A percentile compares a stretch with the other conserved stretches of the same genome.
Evolutionary conservation across 129 eudicot species (phyloP).

Genomic region (Flaveria ramosissima): DNA sequence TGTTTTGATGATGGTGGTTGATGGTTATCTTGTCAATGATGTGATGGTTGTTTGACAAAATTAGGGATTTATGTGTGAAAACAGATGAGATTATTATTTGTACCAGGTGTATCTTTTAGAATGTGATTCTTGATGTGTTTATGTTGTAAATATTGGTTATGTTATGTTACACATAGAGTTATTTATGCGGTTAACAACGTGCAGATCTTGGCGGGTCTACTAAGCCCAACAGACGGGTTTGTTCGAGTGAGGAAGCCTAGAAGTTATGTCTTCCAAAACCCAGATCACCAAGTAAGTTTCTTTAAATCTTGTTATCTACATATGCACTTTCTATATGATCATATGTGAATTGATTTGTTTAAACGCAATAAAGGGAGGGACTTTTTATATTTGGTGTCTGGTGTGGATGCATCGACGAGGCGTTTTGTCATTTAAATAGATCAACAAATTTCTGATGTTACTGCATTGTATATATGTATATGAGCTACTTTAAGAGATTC

Average conservation of each 20-base stretch:
- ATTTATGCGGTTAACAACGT: constrained; percentile 3
- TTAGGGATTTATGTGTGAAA: neutral
- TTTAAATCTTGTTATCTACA: neutral
- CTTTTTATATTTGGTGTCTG: neutral
- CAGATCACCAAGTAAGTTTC: constrained; percentile 81
- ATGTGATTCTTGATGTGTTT: neutral
- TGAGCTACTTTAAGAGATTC: neutral
- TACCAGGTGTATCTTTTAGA: neutral
- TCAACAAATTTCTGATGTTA: neutral
- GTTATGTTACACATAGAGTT: neutral
- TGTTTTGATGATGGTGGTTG: neutral
- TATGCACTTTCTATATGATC: neutral
- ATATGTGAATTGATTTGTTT: neutral
- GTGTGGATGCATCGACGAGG: neutral
- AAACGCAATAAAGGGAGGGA: constrained; percentile 2
- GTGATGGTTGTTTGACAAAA: neutral
- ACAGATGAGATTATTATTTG: neutral
- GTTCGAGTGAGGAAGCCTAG: constrained; percentile 73
- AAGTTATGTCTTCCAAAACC: constrained; percentile 90
- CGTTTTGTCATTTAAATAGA: constrained; percentile 7
- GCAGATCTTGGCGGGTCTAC: constrained; percentile 84
- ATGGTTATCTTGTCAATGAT: neutral
- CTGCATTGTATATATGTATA: neutral
- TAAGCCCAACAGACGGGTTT: constrained; percentile 64
- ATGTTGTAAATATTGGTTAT: neutral